A percentile compares a stretch with the other conserved stretches of the same genome.
Conservation (phyloP, 371 early-diverging fungal genomes). For the Basidiobolus meristosporus region DNA sequence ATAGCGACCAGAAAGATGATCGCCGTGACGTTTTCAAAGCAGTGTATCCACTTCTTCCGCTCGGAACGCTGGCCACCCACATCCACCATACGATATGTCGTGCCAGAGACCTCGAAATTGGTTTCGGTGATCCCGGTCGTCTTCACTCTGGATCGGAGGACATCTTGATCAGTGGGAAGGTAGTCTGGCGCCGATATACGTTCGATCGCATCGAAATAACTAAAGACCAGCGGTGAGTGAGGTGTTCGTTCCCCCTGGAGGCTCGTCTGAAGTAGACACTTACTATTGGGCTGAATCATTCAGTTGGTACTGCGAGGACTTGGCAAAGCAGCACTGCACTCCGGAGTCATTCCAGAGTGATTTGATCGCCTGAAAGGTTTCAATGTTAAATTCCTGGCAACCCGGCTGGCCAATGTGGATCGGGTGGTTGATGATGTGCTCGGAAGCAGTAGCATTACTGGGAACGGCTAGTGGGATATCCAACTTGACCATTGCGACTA, state of each 20-base stretch:
- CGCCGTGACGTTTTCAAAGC: slow-evolving; percentile 88
- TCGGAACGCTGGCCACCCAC: slow-evolving; percentile 89
- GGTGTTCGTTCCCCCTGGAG: too few relatives aligned
- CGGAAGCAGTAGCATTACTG: slow-evolving; percentile 42
- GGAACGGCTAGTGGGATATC: slow-evolving; percentile 36
- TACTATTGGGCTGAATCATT: slow-evolving; percentile 81
- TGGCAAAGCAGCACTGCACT: slow-evolving; percentile 52
- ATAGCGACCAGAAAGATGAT: slow-evolving; percentile 89
- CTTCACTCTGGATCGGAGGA: slow-evolving; percentile 67
- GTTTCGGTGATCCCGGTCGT: slow-evolving; percentile 81
- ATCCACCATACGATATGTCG: slow-evolving; percentile 84
- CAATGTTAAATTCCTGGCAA: slow-evolving; percentile 17
- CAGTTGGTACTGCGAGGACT: slow-evolving; percentile 80
- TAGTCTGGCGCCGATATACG: slow-evolving; percentile 61
- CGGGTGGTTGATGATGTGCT: too few relatives aligned
- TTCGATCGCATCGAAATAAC: slow-evolving; percentile 80
- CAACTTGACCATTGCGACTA: slow-evolving; percentile 80
- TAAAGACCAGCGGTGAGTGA: slow-evolving; percentile 2
- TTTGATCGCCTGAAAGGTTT: slow-evolving; percentile 55
- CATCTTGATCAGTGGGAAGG: slow-evolving; percentile 77
- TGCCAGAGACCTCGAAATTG: slow-evolving; percentile 58
- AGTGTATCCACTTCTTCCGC: slow-evolving; percentile 90
- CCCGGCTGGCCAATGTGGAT: too few relatives aligned
- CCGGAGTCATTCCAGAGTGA: slow-evolving; percentile 68
- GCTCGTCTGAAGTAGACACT: too few relatives aligned